Evolutionary conservation across 306 rosid genomes (phyloP), one percentile per base, ranked within the genome.

Genomic region (Casuarina equisetifolia): DNA sequence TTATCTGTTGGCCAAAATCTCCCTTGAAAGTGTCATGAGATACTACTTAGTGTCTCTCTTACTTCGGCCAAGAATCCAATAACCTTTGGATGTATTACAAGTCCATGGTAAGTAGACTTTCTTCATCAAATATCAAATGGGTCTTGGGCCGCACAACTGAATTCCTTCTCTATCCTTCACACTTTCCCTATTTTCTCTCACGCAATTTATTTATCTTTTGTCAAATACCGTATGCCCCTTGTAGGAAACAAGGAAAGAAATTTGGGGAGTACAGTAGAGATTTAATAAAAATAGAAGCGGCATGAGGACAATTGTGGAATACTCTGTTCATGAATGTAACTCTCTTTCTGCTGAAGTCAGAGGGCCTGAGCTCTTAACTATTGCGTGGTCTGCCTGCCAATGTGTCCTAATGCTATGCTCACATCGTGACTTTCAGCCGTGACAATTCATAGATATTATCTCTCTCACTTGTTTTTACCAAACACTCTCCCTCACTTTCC

Each of bases 301-400:
- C 62, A 55, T 32, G 36, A 63, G 69, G 69, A 63, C 45, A 63
- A 63, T 36, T 12, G 4, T 5, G 63, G 63, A 57, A 57, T 20
- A 6, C 25, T 7, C 6, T 36, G 5, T 13, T 38, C 5, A 40
- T 66, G 70, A 12, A 15, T 17, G 49, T 4, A 39, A 15, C 25
- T 66, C 32, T 25, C 32, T 25, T 25, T 66, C 17, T 66, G 48
- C 11, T 20, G 1, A 11, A 46, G 50, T 46, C 1, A 6, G 49
- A 16, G 16, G 25, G 4, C 10, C 11, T 66, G 45, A 9, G 12
- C 32, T 2, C 70, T 43, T 49, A 17, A 35, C 36, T 17, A 42
- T 75, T 72, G 78, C 83, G 85, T 78, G 81, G 83, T 78, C 50
- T 49, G 68, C 76, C 81, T 55, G 75, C 78, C 73, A 63, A 70